Evolutionary conservation across 345 rosid genomes (phyloP), one percentile per base, ranked within the genome.

Genomic region (Brassica napus): DNA sequence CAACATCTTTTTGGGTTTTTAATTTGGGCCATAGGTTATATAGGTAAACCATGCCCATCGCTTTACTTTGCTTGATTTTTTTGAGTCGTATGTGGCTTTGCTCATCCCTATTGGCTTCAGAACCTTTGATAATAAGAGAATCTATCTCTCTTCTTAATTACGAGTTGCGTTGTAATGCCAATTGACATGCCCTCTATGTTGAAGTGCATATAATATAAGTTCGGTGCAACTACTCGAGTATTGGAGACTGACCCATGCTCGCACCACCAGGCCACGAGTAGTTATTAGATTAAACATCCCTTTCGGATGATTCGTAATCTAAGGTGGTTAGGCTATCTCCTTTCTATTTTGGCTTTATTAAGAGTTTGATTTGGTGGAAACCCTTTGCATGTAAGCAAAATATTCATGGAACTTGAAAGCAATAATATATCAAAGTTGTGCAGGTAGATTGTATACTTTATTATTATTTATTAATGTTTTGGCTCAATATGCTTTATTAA

Each of bases 331-430:
- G 32, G 10, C 34, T 49, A 11, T 39, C 32, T 66, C 55, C 15
- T 21, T 65, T 37, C 31, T 24, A n/a, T 39, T 28, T 59, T 14
- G 57, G 67, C 30, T 59, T 61, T 61, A 28, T 72, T 15, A 42
- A 62, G 64, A 65, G 54, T 66, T 74, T 65, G 35, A 65, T 62
- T 42, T 44, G 61, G 73, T 68, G 79, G 42, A 32, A 68, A 76
- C 7, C 30, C 11, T 16, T 68, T 68, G 68, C 74, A 68, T 68
- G 68, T 44, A 68, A 59, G 73, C 54, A 69, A 76, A 49, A 44
- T 35, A 60, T 24, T 16, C 47, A 21, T 68, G 68, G 60, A 30
- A 59, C 79, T 76, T 60, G 2, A 68, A 68, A 60, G 79, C 62
- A 44, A 68, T 49, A 16, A 47, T 61, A 39, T 58, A 21, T 69